Base-by-base conservation (phyloP, 2,329 filamentous ascomycete species). In the Fusarium odoratissimum region DNA sequence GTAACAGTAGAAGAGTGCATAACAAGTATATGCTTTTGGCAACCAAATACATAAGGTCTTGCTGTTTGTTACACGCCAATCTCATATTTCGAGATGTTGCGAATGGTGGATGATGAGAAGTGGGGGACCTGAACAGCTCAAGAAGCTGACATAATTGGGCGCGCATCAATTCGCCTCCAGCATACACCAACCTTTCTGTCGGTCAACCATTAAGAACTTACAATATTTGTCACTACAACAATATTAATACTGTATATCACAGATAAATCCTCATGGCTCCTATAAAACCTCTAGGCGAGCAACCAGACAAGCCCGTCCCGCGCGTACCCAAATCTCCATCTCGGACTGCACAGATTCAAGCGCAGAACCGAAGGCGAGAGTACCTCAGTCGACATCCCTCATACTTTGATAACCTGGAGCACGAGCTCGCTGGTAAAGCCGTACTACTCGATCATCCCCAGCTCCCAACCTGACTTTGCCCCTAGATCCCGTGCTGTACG, bases 401-500 rank as follows among this genome's bases (percentile, higher is more conserved):
- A 60, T 97, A 97, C 83, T 92, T 95, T 79, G 72, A 81, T 37
- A 85, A 79, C 23, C 69, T 83, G 7, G 88, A 90, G 48, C 88
- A 89, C 65, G 88, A 90, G 75, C 83, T 90, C 41, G 86, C 86
- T 30, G 84, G 87, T 88, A 76, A 38, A 45, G 30, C 48, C 13
- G 35, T 41, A 40, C 44, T 54, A 49, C 21, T 37, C 23, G 44
- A 59, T 58, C 28, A 48, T 41, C 9, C 23, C 37, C 41, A 14
- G 33, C 51, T 49, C 42, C 42, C 28, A 60, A 57, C 67, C 64
- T 73, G 44, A 62, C 65, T 60, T 54, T 38, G 25, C 41, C 40
- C 44, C n/a, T 64, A 88, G 93, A 96, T 82, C 94, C 94, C 2
- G 84, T 95, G 13, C 88, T 97, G 37, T 97, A 97, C 84, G 93